Base-by-base conservation (phyloP, 2,329 filamentous ascomycete genomes). In the Cladophialophora carrionii region DNA sequence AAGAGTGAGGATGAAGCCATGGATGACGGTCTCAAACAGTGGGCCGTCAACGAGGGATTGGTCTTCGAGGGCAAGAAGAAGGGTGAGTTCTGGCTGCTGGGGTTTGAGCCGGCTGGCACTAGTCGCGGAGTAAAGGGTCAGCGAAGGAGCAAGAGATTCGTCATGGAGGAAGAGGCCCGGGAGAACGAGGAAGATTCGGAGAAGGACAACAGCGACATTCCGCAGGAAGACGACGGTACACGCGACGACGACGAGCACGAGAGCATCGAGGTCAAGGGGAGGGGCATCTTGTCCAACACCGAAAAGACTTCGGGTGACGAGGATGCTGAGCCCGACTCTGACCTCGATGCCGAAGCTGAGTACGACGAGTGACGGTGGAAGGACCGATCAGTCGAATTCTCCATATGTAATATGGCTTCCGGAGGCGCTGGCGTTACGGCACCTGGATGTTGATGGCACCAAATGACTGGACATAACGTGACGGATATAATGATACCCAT, bases 21-120 rank as follows among this genome's bases (percentile, higher is more conserved):
- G 76, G 76, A 81, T 76, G 52, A 78, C 72, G 76, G 71, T 3
- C 68, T 81, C 46, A 71, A 73, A 41, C 71, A 76, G 3, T 81
- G 79, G 79, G 78, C 78, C 22, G 61, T 77, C 32, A 54, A 68
- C 1, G 73, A 79, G 57, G 76, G 76, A 6, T 14, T 71, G 24
- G 57, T 71, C 26, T 53, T 41, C 14, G 55, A 66, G 8, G 46
- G 63, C 32, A 66, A 52, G 52, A 65, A 58, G 46, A 67, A 62
- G 57, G 62, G 64, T 10, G 52, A 61, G 20, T 72, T 57, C 52
- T 62, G 59, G 64, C 63, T 72, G 7, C 55, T 60, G 14, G 57
- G 53, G n/a, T 53, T 65, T 32, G 68, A 68, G 34, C 62, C 57
- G 9, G 56, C 22, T 7, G 43, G 32, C 29, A 24, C 31, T 12